phyloP scores from a whole-genome alignment of 495 filamentous ascomycete species.

The Xylaria palmicola region DNA sequence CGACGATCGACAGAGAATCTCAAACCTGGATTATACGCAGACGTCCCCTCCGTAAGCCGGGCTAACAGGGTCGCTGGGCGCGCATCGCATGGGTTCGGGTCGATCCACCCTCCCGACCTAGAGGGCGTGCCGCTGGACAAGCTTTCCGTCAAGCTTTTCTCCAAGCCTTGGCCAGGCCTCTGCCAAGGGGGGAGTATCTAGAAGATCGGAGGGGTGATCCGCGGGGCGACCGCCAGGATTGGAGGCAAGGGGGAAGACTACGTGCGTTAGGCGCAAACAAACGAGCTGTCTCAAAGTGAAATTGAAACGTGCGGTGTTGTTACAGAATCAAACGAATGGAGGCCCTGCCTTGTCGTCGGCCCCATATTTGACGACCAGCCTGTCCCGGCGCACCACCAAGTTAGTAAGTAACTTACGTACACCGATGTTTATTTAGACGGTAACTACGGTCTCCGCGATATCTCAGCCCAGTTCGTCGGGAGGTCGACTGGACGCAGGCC shows the following conservation, averaged over 20 bases:
- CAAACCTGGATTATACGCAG: too few relatives aligned
- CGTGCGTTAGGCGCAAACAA: slow-evolving; percentile 5
- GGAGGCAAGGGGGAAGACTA: background rate
- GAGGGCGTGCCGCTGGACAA: too few relatives aligned
- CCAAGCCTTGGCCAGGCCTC: slow-evolving; percentile 4
- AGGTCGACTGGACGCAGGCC: too few relatives aligned
- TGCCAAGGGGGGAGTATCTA: too few relatives aligned
- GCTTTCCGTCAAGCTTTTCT: background rate
- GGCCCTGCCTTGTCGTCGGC: background rate
- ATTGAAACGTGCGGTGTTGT: slow-evolving; percentile 11
- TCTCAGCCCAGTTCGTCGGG: too few relatives aligned
- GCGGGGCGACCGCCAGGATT: too few relatives aligned
- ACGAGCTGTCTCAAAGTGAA: slow-evolving; percentile 3
- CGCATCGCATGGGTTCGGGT: background rate
- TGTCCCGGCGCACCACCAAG: too few relatives aligned
- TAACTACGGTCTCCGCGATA: too few relatives aligned
- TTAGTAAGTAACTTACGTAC: too few relatives aligned
- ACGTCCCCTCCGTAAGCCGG: too few relatives aligned
- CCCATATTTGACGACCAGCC: background rate
- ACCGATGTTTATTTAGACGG: too few relatives aligned
- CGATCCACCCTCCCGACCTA: slow-evolving; percentile 4
- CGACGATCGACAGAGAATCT: slow-evolving; percentile 2
- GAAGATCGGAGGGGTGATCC: background rate
- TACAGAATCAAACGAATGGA: slow-evolving; percentile 4
- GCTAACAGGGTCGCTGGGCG: background rate